phyloP scores from a whole-genome alignment of 2,329 filamentous ascomycete species.

The Coniochaeta prunicola region DNA sequence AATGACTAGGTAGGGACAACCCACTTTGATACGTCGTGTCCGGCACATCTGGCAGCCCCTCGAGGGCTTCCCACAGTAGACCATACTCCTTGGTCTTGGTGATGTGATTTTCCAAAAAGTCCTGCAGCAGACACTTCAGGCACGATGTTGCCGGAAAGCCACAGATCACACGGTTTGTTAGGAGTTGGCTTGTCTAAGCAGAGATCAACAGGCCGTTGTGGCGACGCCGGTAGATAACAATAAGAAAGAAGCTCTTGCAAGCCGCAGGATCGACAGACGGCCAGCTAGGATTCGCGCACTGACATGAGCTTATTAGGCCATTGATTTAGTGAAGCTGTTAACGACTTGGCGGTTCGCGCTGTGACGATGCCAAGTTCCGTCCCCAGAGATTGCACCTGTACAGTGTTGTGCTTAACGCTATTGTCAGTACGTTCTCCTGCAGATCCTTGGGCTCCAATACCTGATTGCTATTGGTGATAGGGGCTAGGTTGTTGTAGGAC shows the following conservation, averaged over 20 bases:
- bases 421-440: no score
- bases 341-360: background rate
- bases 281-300: background rate
- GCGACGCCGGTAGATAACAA: background rate
- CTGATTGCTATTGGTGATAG: no score
- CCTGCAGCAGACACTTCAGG: background rate
- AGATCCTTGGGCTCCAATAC: no score
- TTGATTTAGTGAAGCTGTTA: background rate
- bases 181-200: background rate
- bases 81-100: conserved; percentile 34
- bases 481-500: no score
- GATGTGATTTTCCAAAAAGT: background rate
- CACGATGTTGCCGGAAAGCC: background rate
- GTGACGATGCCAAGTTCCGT: background rate
- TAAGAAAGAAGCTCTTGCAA: background rate
- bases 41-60: conserved; percentile 69
- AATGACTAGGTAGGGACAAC: conserved; percentile 11
- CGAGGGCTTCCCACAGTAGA: conserved; percentile 60
- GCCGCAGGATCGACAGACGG: background rate
- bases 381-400: no score
- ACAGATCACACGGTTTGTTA: background rate
- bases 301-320: background rate
- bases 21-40: conserved; percentile 65
- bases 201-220: background rate
- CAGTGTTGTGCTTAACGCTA: no score